Evolutionary conservation across 345 rosid species (phyloP).

Genomic region (Gossypium rotundifolium): DNA sequence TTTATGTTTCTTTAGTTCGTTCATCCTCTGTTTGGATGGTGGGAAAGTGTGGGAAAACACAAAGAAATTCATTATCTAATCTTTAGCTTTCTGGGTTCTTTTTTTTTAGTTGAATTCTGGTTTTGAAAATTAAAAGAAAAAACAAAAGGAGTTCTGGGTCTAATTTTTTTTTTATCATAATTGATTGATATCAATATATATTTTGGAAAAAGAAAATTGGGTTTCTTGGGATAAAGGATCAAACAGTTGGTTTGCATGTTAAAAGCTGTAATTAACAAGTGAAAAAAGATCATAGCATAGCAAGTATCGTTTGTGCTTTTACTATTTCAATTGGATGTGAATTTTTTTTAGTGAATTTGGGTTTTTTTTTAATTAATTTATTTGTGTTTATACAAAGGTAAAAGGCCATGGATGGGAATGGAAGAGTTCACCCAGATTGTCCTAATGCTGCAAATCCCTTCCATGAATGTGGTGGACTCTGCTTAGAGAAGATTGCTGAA

Average conservation of each 20-base stretch:
- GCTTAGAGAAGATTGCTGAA: slow-evolving; percentile 1
- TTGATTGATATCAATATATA: not conserved
- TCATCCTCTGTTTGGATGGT: not conserved
- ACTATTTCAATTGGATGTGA: not conserved
- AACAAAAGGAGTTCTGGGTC: not conserved
- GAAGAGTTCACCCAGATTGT: slow-evolving; percentile 43
- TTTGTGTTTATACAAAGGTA: not conserved
- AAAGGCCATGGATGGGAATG: slow-evolving; percentile 26
- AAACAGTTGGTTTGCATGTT: not conserved
- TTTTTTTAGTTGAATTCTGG: not conserved
- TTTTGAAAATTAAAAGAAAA: not conserved
- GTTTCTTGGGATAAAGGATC: not conserved
- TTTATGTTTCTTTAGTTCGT: not conserved
- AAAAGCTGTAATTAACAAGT: not conserved
- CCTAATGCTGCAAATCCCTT: slow-evolving; percentile 52
- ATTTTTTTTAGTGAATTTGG: not conserved
- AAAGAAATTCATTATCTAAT: not conserved
- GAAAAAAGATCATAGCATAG: not conserved
- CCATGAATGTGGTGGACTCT: slow-evolving; percentile 20
- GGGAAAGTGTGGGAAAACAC: not conserved
- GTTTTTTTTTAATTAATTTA: not conserved
- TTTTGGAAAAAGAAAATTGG: not conserved
- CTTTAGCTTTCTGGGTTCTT: not conserved
- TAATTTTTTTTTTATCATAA: not conserved
- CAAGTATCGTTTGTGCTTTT: not conserved